phyloP scores from a whole-genome alignment of 495 filamentous ascomycete species.

The Hyaloscypha hepaticicola region DNA sequence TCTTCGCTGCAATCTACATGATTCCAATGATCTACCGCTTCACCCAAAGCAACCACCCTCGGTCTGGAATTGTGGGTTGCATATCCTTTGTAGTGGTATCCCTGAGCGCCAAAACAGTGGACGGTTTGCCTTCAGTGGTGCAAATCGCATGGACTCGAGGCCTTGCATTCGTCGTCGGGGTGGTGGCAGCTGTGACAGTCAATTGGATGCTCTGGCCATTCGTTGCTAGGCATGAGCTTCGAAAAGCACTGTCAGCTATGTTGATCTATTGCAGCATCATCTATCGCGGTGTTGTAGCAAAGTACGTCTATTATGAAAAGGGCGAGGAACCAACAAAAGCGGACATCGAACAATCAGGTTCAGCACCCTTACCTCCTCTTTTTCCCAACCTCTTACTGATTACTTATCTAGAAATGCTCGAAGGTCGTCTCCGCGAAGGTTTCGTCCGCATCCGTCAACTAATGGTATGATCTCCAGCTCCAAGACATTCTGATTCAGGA shows the following conservation, averaged over 20 bases:
- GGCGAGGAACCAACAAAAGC: slow-evolving; percentile 47
- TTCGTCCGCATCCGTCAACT: slow-evolving; percentile 57
- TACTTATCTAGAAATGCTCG: slow-evolving; percentile 45
- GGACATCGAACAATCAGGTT: slow-evolving; percentile 48
- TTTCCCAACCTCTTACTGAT: not conserved
- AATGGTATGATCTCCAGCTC: slow-evolving; percentile 37
- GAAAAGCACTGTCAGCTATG: slow-evolving; percentile 54
- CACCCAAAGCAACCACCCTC: slow-evolving; percentile 54
- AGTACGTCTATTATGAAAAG: slow-evolving; percentile 56
- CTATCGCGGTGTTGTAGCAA: slow-evolving; percentile 54
- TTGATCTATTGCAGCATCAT: slow-evolving; percentile 54
- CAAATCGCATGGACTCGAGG: slow-evolving; percentile 49
- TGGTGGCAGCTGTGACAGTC: slow-evolving; percentile 49
- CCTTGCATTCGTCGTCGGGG: slow-evolving; percentile 48
- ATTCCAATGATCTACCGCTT: slow-evolving; percentile 57
- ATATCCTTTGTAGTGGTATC: slow-evolving; percentile 56
- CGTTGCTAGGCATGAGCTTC: slow-evolving; percentile 55
- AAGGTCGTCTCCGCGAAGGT: slow-evolving; percentile 56
- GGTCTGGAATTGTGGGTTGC: slow-evolving; percentile 40
- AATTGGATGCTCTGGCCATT: slow-evolving; percentile 63
- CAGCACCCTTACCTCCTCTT: not conserved
- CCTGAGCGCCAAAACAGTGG: slow-evolving; percentile 40
- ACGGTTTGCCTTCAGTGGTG: slow-evolving; percentile 35
- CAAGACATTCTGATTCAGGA: too few relatives aligned
- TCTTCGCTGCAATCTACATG: slow-evolving; percentile 57